Evolutionary conservation across 2,329 filamentous ascomycete genomes (phyloP).

Genomic region (Mollisiaceae sp.): DNA sequence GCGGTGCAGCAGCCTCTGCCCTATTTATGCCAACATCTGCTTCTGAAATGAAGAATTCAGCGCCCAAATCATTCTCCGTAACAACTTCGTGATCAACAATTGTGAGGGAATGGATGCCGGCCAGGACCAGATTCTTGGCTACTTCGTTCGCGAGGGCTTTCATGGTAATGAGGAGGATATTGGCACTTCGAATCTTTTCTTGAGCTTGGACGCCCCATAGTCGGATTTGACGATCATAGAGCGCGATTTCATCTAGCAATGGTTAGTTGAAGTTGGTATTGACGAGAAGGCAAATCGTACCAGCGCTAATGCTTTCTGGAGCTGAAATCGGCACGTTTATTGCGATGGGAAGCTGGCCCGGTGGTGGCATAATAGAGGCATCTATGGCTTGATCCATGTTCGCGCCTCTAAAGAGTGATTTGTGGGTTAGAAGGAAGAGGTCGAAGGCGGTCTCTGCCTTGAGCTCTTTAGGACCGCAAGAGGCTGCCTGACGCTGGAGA

Average conservation of each 20-base stretch:
- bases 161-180: conserved; percentile 87
- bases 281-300: conserved; percentile 35
- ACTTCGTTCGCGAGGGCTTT: conserved; percentile 91
- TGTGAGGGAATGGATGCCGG: conserved; percentile 88
- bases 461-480: background rate
- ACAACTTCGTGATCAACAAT: conserved; percentile 80
- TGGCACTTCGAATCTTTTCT: conserved; percentile 86
- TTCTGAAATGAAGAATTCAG: conserved; percentile 78
- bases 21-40: conserved; percentile 81
- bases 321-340: conserved; percentile 18
- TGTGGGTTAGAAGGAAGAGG: background rate
- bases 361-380: conserved; percentile 14
- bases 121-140: conserved; percentile 95
- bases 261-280: conserved; percentile 20
- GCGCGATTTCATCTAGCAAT: conserved; percentile 82
- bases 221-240: conserved; percentile 96
- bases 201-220: conserved; percentile 97
- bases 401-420: background rate
- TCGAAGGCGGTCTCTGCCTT: background rate
- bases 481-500: background rate
- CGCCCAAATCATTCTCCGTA: conserved; percentile 78
- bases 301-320: conserved; percentile 44
- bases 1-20: conserved; percentile 77
- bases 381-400: conserved; percentile 18
- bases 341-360: conserved; percentile 6